phyloP scores from a whole-genome alignment of 2,329 filamentous ascomycete species.

The Gyromitra esculenta region DNA sequence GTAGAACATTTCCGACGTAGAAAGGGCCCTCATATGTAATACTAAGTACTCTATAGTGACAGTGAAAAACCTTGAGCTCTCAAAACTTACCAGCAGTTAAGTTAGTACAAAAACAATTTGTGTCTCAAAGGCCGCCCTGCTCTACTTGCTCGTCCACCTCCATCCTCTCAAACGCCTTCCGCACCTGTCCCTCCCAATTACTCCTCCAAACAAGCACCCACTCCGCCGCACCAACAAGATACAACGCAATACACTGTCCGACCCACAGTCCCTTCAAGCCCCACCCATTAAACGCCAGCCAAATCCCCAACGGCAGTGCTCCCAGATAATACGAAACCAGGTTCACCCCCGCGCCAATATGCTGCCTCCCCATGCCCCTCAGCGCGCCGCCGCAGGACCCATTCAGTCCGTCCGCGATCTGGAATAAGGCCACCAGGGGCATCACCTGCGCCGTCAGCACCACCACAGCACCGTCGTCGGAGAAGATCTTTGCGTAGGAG shows the following conservation, averaged over 20 bases:
- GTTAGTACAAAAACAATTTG: background rate
- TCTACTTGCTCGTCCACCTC: constrained; percentile 63
- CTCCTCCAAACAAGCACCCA: constrained; percentile 82
- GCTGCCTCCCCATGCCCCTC: constrained; percentile 85
- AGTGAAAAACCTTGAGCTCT: background rate
- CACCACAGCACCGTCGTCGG: constrained; percentile 77
- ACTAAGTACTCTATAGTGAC: background rate
- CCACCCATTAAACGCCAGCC: constrained; percentile 86
- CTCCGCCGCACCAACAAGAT: constrained; percentile 79
- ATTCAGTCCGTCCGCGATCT: constrained; percentile 88
- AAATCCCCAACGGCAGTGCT: constrained; percentile 75
- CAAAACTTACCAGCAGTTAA: constrained; percentile 1
- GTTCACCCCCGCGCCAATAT: constrained; percentile 84
- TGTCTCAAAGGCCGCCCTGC: constrained; percentile 47
- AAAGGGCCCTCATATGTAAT: background rate
- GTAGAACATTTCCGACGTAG: background rate
- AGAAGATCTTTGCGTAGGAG: constrained; percentile 81
- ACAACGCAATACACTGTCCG: constrained; percentile 82
- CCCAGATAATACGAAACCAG: constrained; percentile 84
- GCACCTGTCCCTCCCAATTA: constrained; percentile 78
- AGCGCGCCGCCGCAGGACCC: constrained; percentile 81
- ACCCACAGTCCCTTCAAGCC: constrained; percentile 82
- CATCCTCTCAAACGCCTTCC: constrained; percentile 75
- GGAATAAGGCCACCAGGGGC: constrained; percentile 87
- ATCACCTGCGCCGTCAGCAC: constrained; percentile 78